These are phyloP conservation scores for Globisporangium paddicum DNA, from an alignment of 352 stramenopile species.

Conservation along the genomic window DNA sequence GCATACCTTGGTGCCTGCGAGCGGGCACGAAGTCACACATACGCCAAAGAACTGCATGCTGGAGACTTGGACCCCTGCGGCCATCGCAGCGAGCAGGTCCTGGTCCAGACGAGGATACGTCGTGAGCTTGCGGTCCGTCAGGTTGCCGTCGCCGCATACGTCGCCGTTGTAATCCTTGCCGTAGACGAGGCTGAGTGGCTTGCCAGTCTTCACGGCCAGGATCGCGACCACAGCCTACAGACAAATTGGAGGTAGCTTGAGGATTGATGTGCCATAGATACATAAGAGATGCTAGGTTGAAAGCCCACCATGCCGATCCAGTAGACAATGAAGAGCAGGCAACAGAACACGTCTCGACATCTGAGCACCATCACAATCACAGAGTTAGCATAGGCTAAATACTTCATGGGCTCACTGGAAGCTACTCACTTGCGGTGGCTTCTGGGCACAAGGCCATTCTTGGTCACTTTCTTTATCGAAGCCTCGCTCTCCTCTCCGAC, in stretches of 20 bases:
- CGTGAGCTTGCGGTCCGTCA: constrained; percentile 38
- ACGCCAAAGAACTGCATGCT: constrained; percentile 77
- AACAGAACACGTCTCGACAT: constrained; percentile 78
- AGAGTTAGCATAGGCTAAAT: too few relatives aligned
- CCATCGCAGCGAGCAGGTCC: constrained; percentile 54
- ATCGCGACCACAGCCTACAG: constrained; percentile 40
- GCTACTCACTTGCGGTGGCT: constrained; percentile 24
- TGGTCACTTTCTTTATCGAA: background rate
- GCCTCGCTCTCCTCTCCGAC: constrained; percentile 15
- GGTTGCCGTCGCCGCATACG: constrained; percentile 62
- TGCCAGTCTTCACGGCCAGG: constrained; percentile 54
- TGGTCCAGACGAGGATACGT: constrained; percentile 79
- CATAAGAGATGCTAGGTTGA: background rate
- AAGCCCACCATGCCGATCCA: constrained; percentile 72
- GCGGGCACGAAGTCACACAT: constrained; percentile 61
- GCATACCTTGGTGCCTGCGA: constrained; percentile 47
- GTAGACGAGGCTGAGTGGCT: constrained; percentile 75
- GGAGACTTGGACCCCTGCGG: constrained; percentile 30
- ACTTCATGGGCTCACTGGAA: too few relatives aligned
- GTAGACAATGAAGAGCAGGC: constrained; percentile 80
- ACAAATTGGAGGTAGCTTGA: background rate
- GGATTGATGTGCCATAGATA: background rate
- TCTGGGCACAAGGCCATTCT: constrained; percentile 20
- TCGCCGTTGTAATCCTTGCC: constrained; percentile 79
- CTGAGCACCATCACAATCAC: constrained; percentile 16